A percentile compares a stretch with the other conserved stretches of the same genome.
These are phyloP conservation scores for Tricholoma hemisulphureum DNA, from an alignment of 768 basidiomycete species.

Conservation along the genomic window DNA sequence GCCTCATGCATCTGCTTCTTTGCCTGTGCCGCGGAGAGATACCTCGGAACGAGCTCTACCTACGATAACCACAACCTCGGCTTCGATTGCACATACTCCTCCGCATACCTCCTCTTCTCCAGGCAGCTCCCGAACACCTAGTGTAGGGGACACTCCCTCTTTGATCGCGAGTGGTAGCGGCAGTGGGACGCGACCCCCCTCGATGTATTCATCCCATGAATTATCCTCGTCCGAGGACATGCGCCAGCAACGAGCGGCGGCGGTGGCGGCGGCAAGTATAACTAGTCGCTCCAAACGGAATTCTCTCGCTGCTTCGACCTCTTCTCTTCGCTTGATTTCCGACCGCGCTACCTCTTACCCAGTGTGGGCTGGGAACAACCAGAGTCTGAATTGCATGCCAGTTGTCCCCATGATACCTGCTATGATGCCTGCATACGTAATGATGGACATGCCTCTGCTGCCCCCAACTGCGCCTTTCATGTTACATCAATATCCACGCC, in stretches of 20 bases:
- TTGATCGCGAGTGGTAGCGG: conserved; percentile 7
- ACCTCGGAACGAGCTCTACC: conserved; percentile 45
- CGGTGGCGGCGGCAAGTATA: conserved; percentile 30
- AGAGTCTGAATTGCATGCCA: conserved; percentile 35
- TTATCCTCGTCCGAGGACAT: conserved; percentile 57
- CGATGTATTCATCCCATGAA: conserved; percentile 51
- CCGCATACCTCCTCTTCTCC: conserved; percentile 35
- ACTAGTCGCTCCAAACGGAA: conserved; percentile 34
- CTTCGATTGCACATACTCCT: conserved; percentile 32
- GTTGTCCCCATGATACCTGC: conserved; percentile 38
- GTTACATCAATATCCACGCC: conserved; percentile 57
- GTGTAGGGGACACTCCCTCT: conserved; percentile 34
- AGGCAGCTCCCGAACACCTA: conserved; percentile 50
- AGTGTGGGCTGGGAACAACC: conserved; percentile 40
- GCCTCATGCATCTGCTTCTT: conserved; percentile 11
- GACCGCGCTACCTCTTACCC: conserved; percentile 35
- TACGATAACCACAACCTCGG: conserved; percentile 24
- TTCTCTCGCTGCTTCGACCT: conserved; percentile 36
- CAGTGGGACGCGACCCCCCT: conserved; percentile 47
- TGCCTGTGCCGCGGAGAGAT: conserved; percentile 41
- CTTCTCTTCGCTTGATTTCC: conserved; percentile 25
- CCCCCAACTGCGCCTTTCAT: conserved; percentile 77
- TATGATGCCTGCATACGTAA: conserved; percentile 40
- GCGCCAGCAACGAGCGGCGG: conserved; percentile 28
- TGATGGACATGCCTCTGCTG: conserved; percentile 65